A percentile compares a stretch with the other conserved stretches of the same genome.
These are phyloP conservation scores for Rhodomyrtus tomentosa DNA, from an alignment of 345 rosid genomes.

Conservation along the genomic window DNA sequence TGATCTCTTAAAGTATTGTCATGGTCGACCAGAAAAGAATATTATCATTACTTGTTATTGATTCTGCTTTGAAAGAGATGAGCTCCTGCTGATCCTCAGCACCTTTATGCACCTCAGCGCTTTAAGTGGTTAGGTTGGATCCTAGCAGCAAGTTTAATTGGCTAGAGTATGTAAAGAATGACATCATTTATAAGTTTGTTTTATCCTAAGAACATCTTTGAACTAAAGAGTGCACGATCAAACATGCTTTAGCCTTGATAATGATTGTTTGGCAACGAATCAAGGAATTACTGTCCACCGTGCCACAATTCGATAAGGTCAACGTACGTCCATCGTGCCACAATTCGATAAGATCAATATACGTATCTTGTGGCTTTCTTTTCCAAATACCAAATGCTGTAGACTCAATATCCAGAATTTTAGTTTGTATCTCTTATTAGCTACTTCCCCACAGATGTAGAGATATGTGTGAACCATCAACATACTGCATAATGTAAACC, in stretches of 20 bases:
- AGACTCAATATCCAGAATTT: neutral
- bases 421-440: neutral
- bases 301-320: neutral
- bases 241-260: neutral
- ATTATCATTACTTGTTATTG: neutral
- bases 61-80: neutral
- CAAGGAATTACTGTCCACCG: neutral
- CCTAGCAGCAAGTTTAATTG: neutral
- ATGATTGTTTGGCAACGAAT: neutral
- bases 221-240: neutral
- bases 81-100: neutral
- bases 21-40: neutral
- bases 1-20: neutral
- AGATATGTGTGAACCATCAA: neutral
- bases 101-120: neutral
- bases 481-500: neutral
- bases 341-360: neutral
- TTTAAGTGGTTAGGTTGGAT: neutral
- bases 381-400: neutral
- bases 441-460: neutral
- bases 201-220: neutral
- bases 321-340: neutral
- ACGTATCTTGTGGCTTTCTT: neutral
- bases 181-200: neutral
- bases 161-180: neutral